Conservation (phyloP, 1,139 yeast species). For the Hansenula sp. region DNA sequence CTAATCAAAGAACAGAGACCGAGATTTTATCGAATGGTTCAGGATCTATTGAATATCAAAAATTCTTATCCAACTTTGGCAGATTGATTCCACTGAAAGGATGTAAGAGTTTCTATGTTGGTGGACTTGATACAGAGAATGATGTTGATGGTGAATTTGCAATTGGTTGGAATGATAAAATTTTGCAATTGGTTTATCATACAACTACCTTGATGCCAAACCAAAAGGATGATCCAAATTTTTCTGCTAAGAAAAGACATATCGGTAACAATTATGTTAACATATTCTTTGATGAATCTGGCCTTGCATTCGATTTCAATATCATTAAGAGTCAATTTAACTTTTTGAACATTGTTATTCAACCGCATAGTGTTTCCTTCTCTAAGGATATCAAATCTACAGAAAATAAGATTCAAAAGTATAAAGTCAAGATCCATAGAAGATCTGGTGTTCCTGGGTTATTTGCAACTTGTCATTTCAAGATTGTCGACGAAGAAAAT, state of each 20-base stretch:
- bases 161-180: conserved; percentile 68
- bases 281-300: conserved; percentile 75
- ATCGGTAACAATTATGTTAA: conserved; percentile 85
- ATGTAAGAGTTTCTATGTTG: conserved; percentile 59
- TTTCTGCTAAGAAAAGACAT: conserved; percentile 70
- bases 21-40: conserved; percentile 62
- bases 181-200: conserved; percentile 71
- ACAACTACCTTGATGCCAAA: conserved; percentile 78
- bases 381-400: conserved; percentile 2
- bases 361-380: conserved; percentile 47
- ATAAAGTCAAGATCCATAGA: conserved; percentile 60
- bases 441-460: conserved; percentile 72
- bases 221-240: conserved; percentile 38
- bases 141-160: conserved; percentile 77
- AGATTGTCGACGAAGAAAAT: conserved; percentile 57
- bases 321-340: conserved; percentile 76
- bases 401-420: conserved; percentile 25
- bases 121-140: conserved; percentile 72
- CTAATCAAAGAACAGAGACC: conserved; percentile 56
- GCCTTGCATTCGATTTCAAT: conserved; percentile 64
- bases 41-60: conserved; percentile 63
- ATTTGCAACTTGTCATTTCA: conserved; percentile 73
- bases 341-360: conserved; percentile 73
- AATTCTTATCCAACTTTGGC: conserved; percentile 60
- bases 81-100: conserved; percentile 50